A percentile compares a stretch with the other conserved stretches of the same genome.
These are phyloP conservation scores for Cicer arietinum DNA, from an alignment of 306 rosid genomes.

Conservation along the genomic window DNA sequence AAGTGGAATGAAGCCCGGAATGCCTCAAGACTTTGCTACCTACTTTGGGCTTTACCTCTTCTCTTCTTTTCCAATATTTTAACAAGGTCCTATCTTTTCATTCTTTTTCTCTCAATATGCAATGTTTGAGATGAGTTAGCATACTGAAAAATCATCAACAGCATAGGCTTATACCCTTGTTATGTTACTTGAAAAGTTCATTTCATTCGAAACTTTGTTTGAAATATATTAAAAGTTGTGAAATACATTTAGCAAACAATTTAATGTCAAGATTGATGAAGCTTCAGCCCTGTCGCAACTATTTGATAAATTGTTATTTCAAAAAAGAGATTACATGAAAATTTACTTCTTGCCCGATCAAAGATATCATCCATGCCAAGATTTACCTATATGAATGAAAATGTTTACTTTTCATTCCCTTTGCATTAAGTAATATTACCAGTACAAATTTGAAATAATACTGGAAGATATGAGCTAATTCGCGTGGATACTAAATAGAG, in stretches of 20 bases:
- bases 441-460: not conserved
- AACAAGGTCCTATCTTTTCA: conserved; percentile 46
- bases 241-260: too few relatives aligned
- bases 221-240: not conserved
- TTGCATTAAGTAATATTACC: not conserved
- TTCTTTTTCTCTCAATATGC: conserved; percentile 35
- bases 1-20: conserved; percentile 59
- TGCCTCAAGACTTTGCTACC: conserved; percentile 65
- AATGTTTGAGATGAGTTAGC: conserved; percentile 25
- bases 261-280: not conserved
- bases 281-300: not conserved
- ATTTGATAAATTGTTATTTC: not conserved
- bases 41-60: conserved; percentile 48
- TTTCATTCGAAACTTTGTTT: not conserved
- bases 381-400: too few relatives aligned
- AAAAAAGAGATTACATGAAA: too few relatives aligned
- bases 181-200: not conserved
- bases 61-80: conserved; percentile 32
- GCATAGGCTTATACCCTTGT: conserved; percentile 5
- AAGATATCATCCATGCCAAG: too few relatives aligned
- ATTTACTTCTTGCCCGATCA: too few relatives aligned
- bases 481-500: not conserved
- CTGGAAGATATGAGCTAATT: not conserved
- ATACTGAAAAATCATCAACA: conserved; percentile 5
- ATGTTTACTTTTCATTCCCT: not conserved